Percentiles rank a stretch among this genome's conserved stretches.
phyloP scores from a whole-genome alignment of 2,329 filamentous ascomycete genomes.

The Penicillium sp. region DNA sequence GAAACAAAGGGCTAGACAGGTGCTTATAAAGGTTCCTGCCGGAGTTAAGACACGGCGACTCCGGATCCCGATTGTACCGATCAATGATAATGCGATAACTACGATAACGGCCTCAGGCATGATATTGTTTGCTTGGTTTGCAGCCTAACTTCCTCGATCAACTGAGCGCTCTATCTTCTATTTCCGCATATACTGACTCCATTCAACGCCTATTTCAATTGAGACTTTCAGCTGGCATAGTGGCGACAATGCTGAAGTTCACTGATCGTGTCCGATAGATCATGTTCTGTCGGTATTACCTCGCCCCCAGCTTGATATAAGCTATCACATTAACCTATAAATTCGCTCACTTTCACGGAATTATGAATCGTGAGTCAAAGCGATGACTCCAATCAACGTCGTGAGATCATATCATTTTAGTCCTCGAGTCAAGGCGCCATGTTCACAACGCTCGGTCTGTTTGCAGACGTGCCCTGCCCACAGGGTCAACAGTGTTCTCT shows the following conservation, averaged over 20 bases:
- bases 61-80: neutral
- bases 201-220: neutral
- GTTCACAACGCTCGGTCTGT: constrained; percentile 54
- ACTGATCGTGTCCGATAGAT: neutral
- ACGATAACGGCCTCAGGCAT: neutral
- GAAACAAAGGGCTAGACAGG: neutral
- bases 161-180: neutral
- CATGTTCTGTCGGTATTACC: neutral
- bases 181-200: neutral
- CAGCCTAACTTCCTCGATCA: neutral
- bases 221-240: neutral
- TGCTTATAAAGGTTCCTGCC: neutral
- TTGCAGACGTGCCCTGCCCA: constrained; percentile 52
- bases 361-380: too few species aligned
- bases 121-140: constrained; percentile 6
- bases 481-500: constrained; percentile 48
- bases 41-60: constrained; percentile 8
- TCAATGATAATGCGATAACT: neutral
- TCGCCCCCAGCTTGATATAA: neutral
- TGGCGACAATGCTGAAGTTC: neutral
- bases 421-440: constrained; percentile 32
- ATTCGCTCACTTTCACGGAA: neutral
- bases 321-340: neutral
- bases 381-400: neutral
- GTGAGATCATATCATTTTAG: neutral